phyloP scores from a whole-genome alignment of 2,329 filamentous ascomycete species.

The Fusarium agapanthi region DNA sequence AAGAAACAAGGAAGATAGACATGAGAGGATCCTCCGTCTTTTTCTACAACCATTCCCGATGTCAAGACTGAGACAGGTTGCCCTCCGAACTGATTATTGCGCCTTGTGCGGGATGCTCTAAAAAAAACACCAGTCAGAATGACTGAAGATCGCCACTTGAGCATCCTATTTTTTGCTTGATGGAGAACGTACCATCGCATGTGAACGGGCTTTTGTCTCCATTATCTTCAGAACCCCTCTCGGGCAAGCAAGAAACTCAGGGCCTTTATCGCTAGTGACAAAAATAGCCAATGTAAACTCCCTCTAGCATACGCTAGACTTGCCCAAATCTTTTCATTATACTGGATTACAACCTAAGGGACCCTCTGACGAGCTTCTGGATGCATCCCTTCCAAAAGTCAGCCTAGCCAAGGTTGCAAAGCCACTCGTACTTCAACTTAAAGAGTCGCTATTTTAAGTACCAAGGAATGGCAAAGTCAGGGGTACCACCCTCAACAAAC shows the following conservation, averaged over 20 bases:
- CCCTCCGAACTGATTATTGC: constrained; percentile 37
- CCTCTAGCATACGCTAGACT: not conserved
- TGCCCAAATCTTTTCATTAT: not conserved
- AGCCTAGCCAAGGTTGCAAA: constrained; percentile 15
- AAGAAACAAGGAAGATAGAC: constrained; percentile 25
- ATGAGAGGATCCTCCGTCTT: constrained; percentile 1
- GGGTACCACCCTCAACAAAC: constrained; percentile 38
- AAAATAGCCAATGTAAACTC: not conserved
- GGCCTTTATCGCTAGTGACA: not conserved
- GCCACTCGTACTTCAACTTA: constrained; percentile 11
- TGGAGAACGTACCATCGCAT: constrained; percentile 7
- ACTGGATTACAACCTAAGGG: not conserved
- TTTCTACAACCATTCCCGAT: constrained; percentile 33
- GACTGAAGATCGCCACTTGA: constrained; percentile 26
- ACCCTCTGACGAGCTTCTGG: not conserved
- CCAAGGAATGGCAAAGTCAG: constrained; percentile 42
- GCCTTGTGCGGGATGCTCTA: constrained; percentile 22
- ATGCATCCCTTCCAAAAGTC: constrained; percentile 24
- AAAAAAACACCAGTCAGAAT: constrained; percentile 7
- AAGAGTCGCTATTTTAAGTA: constrained; percentile 40
- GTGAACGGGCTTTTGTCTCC: constrained; percentile 11
- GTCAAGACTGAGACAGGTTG: constrained; percentile 39
- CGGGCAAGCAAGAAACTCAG: not conserved
- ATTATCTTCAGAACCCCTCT: constrained; percentile 5
- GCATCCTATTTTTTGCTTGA: constrained; percentile 5